Evolutionary conservation across 1,284 basidiomycete genomes (phyloP), one percentile per base, ranked within the genome.

Genomic region (Mycena sp.): DNA sequence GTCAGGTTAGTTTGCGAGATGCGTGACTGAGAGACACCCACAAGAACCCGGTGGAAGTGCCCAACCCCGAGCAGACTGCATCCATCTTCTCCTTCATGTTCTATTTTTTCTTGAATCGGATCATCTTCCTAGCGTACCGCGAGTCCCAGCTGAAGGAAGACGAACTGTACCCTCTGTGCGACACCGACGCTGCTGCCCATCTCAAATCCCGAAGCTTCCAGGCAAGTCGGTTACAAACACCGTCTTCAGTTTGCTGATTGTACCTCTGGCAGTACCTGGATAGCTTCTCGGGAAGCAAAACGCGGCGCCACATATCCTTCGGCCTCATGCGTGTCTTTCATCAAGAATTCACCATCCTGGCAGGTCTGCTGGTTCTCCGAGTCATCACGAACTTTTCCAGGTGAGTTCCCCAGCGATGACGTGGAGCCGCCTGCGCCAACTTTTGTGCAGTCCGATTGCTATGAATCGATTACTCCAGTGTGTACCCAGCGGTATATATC

Each of bases 31-130:
- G 32, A 35, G 6, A n/a, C n/a, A n/a, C n/a, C n/a, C n/a, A 3
- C n/a, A 46, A 78, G 77, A 69, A 77, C 41, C 76, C 77, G 0
- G 43, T 85, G 45, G 60, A 65, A 30, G 70, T 74, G 1, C 76
- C 79, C 10, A 83, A 83, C 67, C 82, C 83, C 0, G 85, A 87
- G 66, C 86, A 88, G 70, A 85, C 82, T 0, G 79, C 84, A 0
- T 82, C 85, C 0, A 75, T 79, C 58, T 62, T 84, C n/a, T 84
- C 79, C 5, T 76, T 83, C 64, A 40, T 81, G 26, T 77, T 83
- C 44, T 88, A 80, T 72, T 76, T 76, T 40, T 87, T 82, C 75
- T 76, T 87, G 71, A 77, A 83, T 41, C 69, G 69, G 0, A 69
- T 85, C 30, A 75, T 85, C 49, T 50, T 78, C 11, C 58, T 76